Percentiles rank a stretch among this genome's conserved stretches.
These are phyloP conservation scores for Globisporangium uncinulatum DNA, from an alignment of 352 stramenopile genomes.

Conservation along the genomic window DNA sequence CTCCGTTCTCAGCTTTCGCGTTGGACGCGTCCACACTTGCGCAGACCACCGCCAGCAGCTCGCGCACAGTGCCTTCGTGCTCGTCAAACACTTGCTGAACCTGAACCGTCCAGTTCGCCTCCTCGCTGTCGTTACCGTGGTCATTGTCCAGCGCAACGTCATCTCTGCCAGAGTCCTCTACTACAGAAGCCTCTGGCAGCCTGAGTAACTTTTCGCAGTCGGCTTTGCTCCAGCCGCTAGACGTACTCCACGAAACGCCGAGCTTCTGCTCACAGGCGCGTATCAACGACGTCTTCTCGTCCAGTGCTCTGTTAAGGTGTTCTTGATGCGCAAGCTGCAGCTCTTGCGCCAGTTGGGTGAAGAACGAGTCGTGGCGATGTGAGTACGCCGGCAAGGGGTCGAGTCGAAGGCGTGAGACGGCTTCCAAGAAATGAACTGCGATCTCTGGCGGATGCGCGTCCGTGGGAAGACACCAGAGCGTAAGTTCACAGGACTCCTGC, in stretches of 20 bases:
- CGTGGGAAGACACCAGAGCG: too few relatives aligned
- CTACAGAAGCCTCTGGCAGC: conserved; percentile 1
- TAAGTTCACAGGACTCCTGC: too few relatives aligned
- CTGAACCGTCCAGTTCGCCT: not conserved
- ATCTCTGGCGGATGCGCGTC: conserved; percentile 18
- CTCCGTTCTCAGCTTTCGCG: conserved; percentile 1
- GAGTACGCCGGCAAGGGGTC: conserved; percentile 12
- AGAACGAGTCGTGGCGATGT: conserved; percentile 18
- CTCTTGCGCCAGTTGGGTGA: conserved; percentile 32
- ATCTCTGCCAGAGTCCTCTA: not conserved
- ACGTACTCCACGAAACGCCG: conserved; percentile 12
- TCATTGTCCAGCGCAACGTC: not conserved
- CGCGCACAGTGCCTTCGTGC: conserved; percentile 10
- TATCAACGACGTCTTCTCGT: conserved; percentile 30
- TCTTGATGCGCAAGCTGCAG: conserved; percentile 29
- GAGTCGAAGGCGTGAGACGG: conserved; percentile 22
- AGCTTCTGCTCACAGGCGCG: conserved; percentile 19
- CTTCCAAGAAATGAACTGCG: conserved; percentile 25
- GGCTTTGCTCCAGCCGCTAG: not conserved
- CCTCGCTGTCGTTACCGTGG: not conserved
- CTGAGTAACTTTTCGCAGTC: conserved; percentile 13
- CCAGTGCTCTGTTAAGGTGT: conserved; percentile 24
- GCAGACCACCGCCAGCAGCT: conserved; percentile 19
- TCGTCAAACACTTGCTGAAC: conserved; percentile 14
- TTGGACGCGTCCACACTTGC: conserved; percentile 17